These are phyloP conservation scores for Litsea cubeba DNA, from an alignment of 164 flowering plant species.

Conservation along the genomic window DNA sequence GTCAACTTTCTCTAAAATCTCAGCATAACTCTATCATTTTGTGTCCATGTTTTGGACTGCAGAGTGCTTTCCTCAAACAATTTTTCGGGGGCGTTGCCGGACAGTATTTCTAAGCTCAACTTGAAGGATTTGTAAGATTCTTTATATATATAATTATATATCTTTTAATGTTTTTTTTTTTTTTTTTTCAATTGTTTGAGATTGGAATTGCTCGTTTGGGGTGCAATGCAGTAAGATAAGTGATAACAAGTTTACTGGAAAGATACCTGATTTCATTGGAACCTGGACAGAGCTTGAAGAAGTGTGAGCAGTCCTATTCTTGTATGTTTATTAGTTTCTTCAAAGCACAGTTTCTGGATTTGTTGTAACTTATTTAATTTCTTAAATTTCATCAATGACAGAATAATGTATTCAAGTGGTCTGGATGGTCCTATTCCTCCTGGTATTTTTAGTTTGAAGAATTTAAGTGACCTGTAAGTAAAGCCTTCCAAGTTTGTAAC, in stretches of 20 bases:
- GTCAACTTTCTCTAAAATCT: background rate
- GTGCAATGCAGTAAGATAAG: slow-evolving; percentile 29
- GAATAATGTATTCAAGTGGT: slow-evolving; percentile 61
- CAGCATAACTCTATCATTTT: background rate
- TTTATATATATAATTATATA: background rate
- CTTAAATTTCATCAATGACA: slow-evolving; percentile 10
- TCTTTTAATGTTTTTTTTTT: background rate
- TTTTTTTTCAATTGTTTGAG: background rate
- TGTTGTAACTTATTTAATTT: background rate
- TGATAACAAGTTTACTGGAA: slow-evolving; percentile 36
- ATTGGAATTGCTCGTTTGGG: background rate
- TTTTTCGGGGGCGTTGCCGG: slow-evolving; percentile 21
- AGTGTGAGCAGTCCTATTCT: slow-evolving; percentile 22
- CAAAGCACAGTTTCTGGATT: background rate
- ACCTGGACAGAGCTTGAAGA: slow-evolving; percentile 23
- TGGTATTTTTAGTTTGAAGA: slow-evolving; percentile 37
- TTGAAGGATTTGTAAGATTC: slow-evolving; percentile 19
- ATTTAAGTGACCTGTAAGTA: slow-evolving; percentile 43
- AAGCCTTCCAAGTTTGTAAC: background rate
- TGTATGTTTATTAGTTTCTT: background rate
- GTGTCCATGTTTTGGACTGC: background rate
- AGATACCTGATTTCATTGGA: slow-evolving; percentile 29
- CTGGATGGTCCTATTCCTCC: slow-evolving; percentile 62
- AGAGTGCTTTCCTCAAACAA: slow-evolving; percentile 22
- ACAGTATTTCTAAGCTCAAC: slow-evolving; percentile 9